phyloP scores from a whole-genome alignment of 2,329 filamentous ascomycete species.

The Malbranchea cinnamomea region DNA sequence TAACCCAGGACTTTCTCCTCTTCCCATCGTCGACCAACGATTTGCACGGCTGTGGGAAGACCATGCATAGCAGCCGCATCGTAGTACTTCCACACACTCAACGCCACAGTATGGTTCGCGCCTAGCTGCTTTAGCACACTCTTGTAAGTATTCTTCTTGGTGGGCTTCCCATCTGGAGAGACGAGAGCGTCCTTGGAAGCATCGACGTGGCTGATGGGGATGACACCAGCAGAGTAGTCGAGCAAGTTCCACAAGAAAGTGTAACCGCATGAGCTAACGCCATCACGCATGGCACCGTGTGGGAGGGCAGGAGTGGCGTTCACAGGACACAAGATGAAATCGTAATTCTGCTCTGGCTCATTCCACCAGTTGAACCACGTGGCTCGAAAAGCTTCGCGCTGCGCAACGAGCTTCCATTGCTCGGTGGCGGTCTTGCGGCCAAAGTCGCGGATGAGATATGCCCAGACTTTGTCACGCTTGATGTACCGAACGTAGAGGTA shows the following conservation, averaged over 20 bases:
- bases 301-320: constrained; percentile 85
- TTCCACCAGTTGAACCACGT: constrained; percentile 82
- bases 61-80: constrained; percentile 72
- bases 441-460: constrained; percentile 59
- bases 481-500: constrained; percentile 83
- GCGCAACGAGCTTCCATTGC: constrained; percentile 66
- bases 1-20: constrained; percentile 76
- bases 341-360: constrained; percentile 49
- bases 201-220: constrained; percentile 79
- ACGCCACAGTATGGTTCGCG: constrained; percentile 61
- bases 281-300: constrained; percentile 72
- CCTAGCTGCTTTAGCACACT: constrained; percentile 20
- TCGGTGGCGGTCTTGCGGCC: constrained; percentile 58
- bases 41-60: constrained; percentile 71
- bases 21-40: constrained; percentile 64
- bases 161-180: constrained; percentile 24
- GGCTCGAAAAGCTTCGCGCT: constrained; percentile 62
- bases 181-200: constrained; percentile 49
- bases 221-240: constrained; percentile 69
- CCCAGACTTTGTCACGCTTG: constrained; percentile 60
- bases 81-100: constrained; percentile 75
- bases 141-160: constrained; percentile 33
- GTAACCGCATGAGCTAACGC: constrained; percentile 76
- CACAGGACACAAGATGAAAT: constrained; percentile 68
- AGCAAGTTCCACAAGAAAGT: constrained; percentile 90